Base-by-base conservation (phyloP, 2,329 filamentous ascomycete genomes). In the Aschersonia sp. region DNA sequence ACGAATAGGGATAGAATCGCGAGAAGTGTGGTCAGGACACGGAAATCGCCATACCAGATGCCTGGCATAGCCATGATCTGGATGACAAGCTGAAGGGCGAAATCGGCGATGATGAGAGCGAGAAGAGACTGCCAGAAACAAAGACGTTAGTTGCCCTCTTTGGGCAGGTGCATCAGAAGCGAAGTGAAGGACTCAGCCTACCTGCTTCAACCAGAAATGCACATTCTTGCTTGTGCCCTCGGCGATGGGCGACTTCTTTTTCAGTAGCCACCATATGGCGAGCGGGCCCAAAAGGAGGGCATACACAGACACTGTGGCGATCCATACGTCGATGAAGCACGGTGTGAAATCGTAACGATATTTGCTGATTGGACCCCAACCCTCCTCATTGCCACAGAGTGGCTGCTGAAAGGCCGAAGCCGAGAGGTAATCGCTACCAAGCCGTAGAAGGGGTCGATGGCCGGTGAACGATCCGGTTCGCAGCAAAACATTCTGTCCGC, bases 301-400 rank as follows among this genome's bases (percentile, higher is more conserved):
- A 68, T 84, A 94, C 10, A 73, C 74, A 6, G 87, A 86, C 31
- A 95, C 85, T 2, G 75, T 68, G 35, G 85, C 79, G 50, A 97
- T 78, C 79, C 87, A 89, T 29, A 94, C 78, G 63, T 98, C 94
- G 58, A 97, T 81, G 62, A 98, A 98, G 71, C 92, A 98, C 41
- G 92, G 91, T 12, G 92, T 97, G 59, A 98, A 89, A 68, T 98
- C 92, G 66, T 88, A 96, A 63, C 91, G 77, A 55, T 81, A 74
- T 38, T 82, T 81, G 66, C 89, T 96, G 61, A 98, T 62, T 29
- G 92, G 92, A 1, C 94, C 94, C 92, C 92, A 98, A 59, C 92
- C 94, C 67, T 97, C 91, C 48, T 74, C 72, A 66, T 95, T 92
- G 63, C 84, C 80, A 68, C 91, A 97, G 65, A 96, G 72, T 50